A percentile compares a stretch with the other conserved stretches of the same genome.
These are phyloP conservation scores for Fusarium sp. DNA, from an alignment of 2,329 filamentous ascomycete species.

Conservation along the genomic window DNA sequence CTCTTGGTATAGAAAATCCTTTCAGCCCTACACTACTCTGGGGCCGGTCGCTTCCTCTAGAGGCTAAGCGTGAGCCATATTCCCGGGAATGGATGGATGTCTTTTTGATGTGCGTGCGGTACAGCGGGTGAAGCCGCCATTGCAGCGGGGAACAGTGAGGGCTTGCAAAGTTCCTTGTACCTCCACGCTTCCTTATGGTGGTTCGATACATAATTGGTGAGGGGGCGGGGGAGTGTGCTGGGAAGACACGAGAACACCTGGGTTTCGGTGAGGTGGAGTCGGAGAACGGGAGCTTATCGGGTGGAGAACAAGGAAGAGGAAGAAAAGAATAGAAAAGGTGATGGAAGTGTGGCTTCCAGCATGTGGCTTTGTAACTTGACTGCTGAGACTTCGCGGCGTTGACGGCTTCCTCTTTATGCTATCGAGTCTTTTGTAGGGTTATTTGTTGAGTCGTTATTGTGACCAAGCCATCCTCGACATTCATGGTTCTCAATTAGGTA, in stretches of 20 bases:
- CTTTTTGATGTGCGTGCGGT: constrained; percentile 34
- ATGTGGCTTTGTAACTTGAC: constrained; percentile 20
- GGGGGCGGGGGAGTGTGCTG: constrained; percentile 25
- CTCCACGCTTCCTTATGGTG: neutral
- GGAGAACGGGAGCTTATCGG: constrained; percentile 30
- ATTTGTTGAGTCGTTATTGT: neutral
- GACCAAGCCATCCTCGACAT: neutral
- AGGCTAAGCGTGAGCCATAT: constrained; percentile 43
- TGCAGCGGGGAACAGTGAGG: constrained; percentile 33
- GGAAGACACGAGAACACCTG: constrained; percentile 5
- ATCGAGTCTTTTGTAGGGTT: neutral
- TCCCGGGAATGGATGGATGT: constrained; percentile 30
- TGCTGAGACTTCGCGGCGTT: neutral
- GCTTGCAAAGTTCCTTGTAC: constrained; percentile 15
- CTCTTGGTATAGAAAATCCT: constrained; percentile 3
- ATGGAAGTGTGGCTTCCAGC: constrained; percentile 9
- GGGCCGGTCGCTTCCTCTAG: constrained; percentile 41
- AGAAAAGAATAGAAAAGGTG: neutral
- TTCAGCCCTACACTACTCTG: constrained; percentile 40
- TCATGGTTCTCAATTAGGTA: neutral
- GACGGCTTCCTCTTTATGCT: neutral
- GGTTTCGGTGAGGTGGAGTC: constrained; percentile 35
- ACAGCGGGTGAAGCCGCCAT: constrained; percentile 42
- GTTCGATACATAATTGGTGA: constrained; percentile 6
- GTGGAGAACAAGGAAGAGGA: constrained; percentile 13